phyloP scores from a whole-genome alignment of 1,284 basidiomycete species.

The Coniophora puteana region DNA sequence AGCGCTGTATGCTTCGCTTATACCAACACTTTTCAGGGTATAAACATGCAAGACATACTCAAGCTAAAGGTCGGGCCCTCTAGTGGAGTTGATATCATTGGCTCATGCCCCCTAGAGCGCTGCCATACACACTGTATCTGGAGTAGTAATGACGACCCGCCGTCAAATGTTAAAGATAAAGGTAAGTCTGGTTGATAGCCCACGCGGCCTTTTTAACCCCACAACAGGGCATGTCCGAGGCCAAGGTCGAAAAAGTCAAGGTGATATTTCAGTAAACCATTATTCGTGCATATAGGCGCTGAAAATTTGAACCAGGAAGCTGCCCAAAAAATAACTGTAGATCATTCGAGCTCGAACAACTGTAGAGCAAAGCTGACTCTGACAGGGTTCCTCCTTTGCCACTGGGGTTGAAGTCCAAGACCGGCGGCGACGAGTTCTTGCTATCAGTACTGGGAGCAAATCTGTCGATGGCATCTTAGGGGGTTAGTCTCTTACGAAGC shows the following conservation, averaged over 20 bases:
- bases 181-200: conserved; percentile 37
- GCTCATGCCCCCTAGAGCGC: conserved; percentile 43
- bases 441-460: conserved; percentile 89
- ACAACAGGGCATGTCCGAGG: conserved; percentile 78
- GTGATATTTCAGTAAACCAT: conserved; percentile 32
- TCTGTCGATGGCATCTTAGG: conserved; percentile 85
- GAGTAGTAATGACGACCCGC: conserved; percentile 83
- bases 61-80: conserved; percentile 75
- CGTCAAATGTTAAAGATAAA: conserved; percentile 90
- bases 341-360: conserved; percentile 7
- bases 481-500: conserved; percentile 42
- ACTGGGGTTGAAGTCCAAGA: conserved; percentile 88
- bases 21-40: conserved; percentile 55
- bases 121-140: conserved; percentile 75
- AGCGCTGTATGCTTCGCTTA: background rate
- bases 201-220: conserved; percentile 5
- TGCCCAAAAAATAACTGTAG: conserved; percentile 77
- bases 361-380: conserved; percentile 2
- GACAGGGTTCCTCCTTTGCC: conserved; percentile 81
- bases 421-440: conserved; percentile 74
- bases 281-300: conserved; percentile 1
- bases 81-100: background rate
- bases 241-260: conserved; percentile 96
- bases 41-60: conserved; percentile 90
- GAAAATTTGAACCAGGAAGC: conserved; percentile 58